Conservation (phyloP, 768 basidiomycete genomes). For the Naganishia friedmannii region DNA sequence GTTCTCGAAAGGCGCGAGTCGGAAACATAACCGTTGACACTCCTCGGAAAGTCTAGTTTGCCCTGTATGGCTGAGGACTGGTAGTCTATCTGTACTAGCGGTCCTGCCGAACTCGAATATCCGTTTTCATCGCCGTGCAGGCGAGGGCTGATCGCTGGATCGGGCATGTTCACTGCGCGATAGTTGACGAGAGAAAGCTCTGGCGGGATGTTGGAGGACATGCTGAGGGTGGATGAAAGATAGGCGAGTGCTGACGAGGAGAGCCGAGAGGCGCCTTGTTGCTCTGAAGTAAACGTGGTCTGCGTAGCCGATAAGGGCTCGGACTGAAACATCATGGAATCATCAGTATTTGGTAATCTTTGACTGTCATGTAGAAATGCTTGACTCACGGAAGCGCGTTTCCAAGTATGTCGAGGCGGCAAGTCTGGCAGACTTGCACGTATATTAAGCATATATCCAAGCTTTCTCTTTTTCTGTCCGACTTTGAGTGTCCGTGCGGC, state of each 20-base stretch:
- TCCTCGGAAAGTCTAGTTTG: slow-evolving; percentile 1
- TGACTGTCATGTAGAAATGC: background rate
- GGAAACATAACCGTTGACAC: background rate
- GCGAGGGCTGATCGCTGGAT: background rate
- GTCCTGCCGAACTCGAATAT: background rate
- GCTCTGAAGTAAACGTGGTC: background rate
- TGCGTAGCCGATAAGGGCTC: background rate
- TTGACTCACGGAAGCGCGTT: slow-evolving; percentile 10
- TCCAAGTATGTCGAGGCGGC: slow-evolving; percentile 18
- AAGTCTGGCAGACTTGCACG: slow-evolving; percentile 10
- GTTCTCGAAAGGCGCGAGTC: slow-evolving; percentile 7
- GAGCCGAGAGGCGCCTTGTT: slow-evolving; percentile 1
- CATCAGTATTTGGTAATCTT: background rate
- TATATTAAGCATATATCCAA: slow-evolving; percentile 14
- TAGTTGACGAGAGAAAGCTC: slow-evolving; percentile 12
- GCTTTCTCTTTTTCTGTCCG: slow-evolving; percentile 16
- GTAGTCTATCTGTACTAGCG: slow-evolving; percentile 19
- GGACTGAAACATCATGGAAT: background rate
- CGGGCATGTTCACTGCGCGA: background rate
- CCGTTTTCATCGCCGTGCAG: background rate
- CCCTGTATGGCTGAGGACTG: background rate
- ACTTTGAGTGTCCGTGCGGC: background rate
- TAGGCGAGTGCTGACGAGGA: slow-evolving; percentile 16
- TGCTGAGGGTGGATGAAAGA: slow-evolving; percentile 18
- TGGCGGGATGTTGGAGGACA: slow-evolving; percentile 14